Evolutionary conservation across 192 early-diverging fungal species (phyloP), one percentile per base, ranked within the genome.

Genomic region (Nowakowskiella sp.): DNA sequence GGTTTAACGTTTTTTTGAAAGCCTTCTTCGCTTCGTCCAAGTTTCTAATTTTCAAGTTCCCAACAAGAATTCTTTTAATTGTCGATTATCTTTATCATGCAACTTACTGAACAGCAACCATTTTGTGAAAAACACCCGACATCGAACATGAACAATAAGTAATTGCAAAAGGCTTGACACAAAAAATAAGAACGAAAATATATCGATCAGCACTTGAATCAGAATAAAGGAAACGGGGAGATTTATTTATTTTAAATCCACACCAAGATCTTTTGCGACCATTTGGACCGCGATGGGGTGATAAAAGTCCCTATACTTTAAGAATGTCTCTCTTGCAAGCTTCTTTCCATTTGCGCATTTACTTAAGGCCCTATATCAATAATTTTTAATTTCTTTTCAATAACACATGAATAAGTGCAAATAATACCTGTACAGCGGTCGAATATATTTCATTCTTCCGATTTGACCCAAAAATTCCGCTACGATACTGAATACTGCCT

Each of bases 371-470:
- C 68, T 67, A 53, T 49, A 34, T 42, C 2, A 24, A 28, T 16
- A 44, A 31, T 46, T 6, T 19, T 44, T 25, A 58, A n/a, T 4
- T 36, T 39, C 16, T 45, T 28, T 28, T 9, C 33, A 1, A 58
- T n/a, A 55, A 5, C n/a, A 7, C 13, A 21, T 16, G n/a, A n/a
- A 19, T 43, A n/a, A 24, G 24, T 26, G 16, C 64, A 16, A 10
- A 29, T 57, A 32, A 49, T 31, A 32, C 51, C 70, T 32, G 60
- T 88, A 94, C 19, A 98, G 68, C 25, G 91, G 90, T 9, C 89
- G 68, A 2, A 86, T 83, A 64, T 80, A 93, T 72, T 94, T 94
- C 94, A 97, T 94, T 43, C 94, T 73, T 1, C 95, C 95, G 60
- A 92, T 87, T 34, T 78, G 73, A n/a, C 80, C 80, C 1, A 95